Evolutionary conservation across 345 rosid genomes (phyloP).

Genomic region (Populus deltoides): DNA sequence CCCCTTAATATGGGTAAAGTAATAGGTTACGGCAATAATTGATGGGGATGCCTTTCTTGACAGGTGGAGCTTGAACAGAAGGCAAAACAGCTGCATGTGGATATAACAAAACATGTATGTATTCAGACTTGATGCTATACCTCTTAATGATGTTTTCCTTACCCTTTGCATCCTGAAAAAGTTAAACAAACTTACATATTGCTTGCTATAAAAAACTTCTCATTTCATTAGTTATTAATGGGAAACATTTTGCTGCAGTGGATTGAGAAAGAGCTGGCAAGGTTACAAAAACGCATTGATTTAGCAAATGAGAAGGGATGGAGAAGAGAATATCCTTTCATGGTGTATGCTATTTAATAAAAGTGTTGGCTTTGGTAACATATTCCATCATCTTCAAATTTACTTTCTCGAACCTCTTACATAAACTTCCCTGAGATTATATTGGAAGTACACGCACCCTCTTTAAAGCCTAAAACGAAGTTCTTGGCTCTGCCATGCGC

Average conservation of each 20-base stretch:
- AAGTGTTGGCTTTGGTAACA: not conserved
- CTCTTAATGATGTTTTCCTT: not conserved
- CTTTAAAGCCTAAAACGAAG: not conserved
- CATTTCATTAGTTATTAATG: not conserved
- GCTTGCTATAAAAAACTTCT: not conserved
- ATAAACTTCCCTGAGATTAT: not conserved
- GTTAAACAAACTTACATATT: not conserved
- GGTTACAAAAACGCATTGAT: constrained; percentile 20
- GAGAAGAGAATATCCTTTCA: constrained; percentile 35
- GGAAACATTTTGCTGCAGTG: constrained; percentile 8
- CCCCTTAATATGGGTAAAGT: not conserved
- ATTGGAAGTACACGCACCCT: not conserved
- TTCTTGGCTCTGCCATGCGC: not conserved
- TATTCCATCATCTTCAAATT: not conserved
- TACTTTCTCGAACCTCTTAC: not conserved
- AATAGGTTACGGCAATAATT: not conserved
- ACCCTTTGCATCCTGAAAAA: not conserved
- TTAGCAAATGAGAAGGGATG: constrained; percentile 31
- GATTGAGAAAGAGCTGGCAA: constrained; percentile 23
- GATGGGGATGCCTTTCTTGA: not conserved
- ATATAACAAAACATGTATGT: constrained; percentile 29
- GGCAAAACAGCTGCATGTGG: constrained; percentile 25
- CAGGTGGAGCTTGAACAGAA: constrained; percentile 28
- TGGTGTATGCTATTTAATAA: not conserved
- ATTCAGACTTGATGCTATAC: not conserved